Evolutionary conservation across 1,284 basidiomycete genomes (phyloP).

Genomic region (Ustilago sp.): DNA sequence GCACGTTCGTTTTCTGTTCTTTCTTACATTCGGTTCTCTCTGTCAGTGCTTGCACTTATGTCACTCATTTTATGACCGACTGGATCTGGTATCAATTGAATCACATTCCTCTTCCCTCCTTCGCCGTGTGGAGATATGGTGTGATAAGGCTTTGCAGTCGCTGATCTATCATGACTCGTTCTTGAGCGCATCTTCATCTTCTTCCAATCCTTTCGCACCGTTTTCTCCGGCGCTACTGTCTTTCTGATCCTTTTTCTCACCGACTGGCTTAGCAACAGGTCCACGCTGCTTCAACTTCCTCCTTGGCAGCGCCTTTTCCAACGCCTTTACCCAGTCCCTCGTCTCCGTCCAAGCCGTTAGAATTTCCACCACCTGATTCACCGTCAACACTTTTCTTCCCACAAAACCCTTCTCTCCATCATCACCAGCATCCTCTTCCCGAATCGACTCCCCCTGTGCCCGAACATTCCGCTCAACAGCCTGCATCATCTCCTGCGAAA

Average conservation of each 20-base stretch:
- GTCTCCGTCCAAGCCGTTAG: slow-evolving; percentile 81
- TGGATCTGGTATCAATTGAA: slow-evolving; percentile 4
- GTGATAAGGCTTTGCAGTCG: too few species aligned
- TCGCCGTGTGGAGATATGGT: neutral
- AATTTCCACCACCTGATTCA: slow-evolving; percentile 95
- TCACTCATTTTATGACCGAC: neutral
- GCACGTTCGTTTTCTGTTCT: neutral
- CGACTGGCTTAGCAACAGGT: slow-evolving; percentile 9
- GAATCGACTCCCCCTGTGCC: slow-evolving; percentile 30
- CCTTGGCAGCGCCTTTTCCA: slow-evolving; percentile 70
- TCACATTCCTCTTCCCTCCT: neutral
- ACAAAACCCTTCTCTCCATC: slow-evolving; percentile 28
- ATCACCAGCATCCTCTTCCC: neutral
- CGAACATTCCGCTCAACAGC: slow-evolving; percentile 39
- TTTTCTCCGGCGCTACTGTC: neutral
- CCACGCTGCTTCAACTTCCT: slow-evolving; percentile 38
- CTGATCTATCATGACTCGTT: slow-evolving; percentile 4
- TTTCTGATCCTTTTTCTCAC: neutral
- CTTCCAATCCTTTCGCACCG: neutral
- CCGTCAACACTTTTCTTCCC: slow-evolving; percentile 87
- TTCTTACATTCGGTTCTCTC: slow-evolving; percentile 1
- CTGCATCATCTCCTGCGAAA: slow-evolving; percentile 76
- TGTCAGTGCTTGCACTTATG: neutral
- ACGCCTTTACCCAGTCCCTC: slow-evolving; percentile 65
- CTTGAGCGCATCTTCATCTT: slow-evolving; percentile 20